These are phyloP conservation scores for Fusarium vanettenii DNA, from an alignment of 2,329 filamentous ascomycete genomes.

Conservation along the genomic window DNA sequence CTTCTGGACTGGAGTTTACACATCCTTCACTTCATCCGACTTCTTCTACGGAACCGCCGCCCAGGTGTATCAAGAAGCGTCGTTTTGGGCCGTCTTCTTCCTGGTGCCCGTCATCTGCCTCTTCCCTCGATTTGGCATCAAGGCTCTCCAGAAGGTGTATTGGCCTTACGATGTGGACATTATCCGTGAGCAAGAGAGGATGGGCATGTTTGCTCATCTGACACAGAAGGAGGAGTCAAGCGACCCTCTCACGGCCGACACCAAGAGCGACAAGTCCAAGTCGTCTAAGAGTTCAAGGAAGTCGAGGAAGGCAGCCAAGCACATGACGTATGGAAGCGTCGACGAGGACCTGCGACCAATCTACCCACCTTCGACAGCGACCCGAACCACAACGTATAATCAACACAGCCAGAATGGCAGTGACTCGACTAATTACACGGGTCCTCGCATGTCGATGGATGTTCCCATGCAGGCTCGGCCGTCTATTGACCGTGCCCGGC, in stretches of 20 bases:
- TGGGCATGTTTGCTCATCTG: slow-evolving; percentile 84
- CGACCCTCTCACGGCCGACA: slow-evolving; percentile 54
- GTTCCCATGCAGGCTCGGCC: slow-evolving; percentile 56
- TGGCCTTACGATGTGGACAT: slow-evolving; percentile 95
- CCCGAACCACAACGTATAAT: slow-evolving; percentile 77
- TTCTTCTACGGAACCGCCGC: slow-evolving; percentile 80
- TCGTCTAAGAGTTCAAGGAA: slow-evolving; percentile 67
- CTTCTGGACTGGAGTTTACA: slow-evolving; percentile 95
- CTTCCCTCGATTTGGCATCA: slow-evolving; percentile 87
- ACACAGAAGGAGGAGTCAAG: slow-evolving; percentile 49
- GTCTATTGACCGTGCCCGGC: slow-evolving; percentile 76
- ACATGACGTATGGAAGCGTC: slow-evolving; percentile 70
- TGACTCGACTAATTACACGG: slow-evolving; percentile 91
- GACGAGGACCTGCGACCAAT: slow-evolving; percentile 93
- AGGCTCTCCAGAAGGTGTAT: slow-evolving; percentile 92
- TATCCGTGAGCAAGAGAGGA: slow-evolving; percentile 88
- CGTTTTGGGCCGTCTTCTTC: slow-evolving; percentile 88
- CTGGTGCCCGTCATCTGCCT: slow-evolving; percentile 85
- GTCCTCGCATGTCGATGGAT: slow-evolving; percentile 71
- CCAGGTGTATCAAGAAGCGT: slow-evolving; percentile 82
- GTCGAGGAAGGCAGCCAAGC: slow-evolving; percentile 62
- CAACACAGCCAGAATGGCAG: slow-evolving; percentile 90
- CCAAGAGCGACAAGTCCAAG: slow-evolving; percentile 56
- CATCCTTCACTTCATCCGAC: slow-evolving; percentile 59
- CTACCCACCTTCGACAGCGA: slow-evolving; percentile 91